Evolutionary conservation across 352 stramenopile species (phyloP).

Genomic region (Phytophthora gonapodyides): DNA sequence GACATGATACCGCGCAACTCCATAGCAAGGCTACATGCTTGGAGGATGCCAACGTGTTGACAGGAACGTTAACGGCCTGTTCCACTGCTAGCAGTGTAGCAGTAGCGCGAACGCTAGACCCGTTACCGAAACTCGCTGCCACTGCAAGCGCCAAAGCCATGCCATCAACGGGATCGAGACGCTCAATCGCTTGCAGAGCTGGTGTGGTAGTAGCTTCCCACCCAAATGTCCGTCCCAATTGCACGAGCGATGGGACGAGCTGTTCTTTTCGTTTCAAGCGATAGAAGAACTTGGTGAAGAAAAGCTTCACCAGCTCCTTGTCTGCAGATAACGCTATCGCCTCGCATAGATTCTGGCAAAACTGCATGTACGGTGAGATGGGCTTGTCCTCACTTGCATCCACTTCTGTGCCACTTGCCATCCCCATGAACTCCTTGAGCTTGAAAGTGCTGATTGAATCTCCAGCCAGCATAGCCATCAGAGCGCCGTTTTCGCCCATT

Average conservation of each 20-base stretch:
- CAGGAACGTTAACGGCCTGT: background rate
- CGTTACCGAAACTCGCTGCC: background rate
- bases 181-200: background rate
- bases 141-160: background rate
- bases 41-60: background rate
- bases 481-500: background rate
- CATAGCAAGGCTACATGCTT: background rate
- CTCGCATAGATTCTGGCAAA: conserved; percentile 6
- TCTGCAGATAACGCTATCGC: background rate
- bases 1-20: background rate
- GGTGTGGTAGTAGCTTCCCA: background rate
- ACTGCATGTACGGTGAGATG: background rate
- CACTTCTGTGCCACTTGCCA: background rate
- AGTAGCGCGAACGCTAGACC: too few species aligned
- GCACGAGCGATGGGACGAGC: background rate
- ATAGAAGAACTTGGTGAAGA: conserved; percentile 3
- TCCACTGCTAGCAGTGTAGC: background rate
- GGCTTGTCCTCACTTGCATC: background rate
- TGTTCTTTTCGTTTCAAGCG: background rate
- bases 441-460: background rate
- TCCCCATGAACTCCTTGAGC: background rate
- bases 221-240: background rate
- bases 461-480: background rate
- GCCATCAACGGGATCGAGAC: background rate
- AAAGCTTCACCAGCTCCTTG: background rate